Conservation (phyloP, 371 early-diverging fungal genomes). For the Rhizomucor miehei region DNA sequence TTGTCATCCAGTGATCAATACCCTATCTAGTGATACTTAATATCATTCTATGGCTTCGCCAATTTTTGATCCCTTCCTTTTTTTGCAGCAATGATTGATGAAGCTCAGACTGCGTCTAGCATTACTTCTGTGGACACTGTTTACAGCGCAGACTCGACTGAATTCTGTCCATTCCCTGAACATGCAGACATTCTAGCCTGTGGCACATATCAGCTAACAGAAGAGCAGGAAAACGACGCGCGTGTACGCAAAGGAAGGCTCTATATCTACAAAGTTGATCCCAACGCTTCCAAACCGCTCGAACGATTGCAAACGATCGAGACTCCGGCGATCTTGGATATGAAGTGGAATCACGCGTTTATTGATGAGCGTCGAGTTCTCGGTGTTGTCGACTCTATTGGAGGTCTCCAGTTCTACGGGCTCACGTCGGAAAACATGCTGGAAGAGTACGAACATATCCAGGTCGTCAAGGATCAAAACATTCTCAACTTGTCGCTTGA, state of each 20-base stretch:
- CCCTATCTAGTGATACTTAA: no score
- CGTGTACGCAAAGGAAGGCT: constrained; percentile 39
- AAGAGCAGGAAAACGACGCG: constrained; percentile 29
- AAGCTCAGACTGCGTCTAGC: no score
- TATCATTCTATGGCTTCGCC: no score
- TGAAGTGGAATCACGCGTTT: constrained; percentile 75
- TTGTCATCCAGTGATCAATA: no score
- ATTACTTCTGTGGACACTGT: constrained; percentile 63
- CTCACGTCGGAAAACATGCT: constrained; percentile 27
- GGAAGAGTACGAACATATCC: constrained; percentile 28
- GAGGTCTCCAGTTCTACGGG: constrained; percentile 52
- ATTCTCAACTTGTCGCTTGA: constrained; percentile 86
- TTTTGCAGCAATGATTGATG: no score
- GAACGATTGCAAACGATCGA: constrained; percentile 51
- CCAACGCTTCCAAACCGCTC: constrained; percentile 5
- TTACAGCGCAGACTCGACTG: constrained; percentile 80
- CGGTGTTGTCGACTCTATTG: constrained; percentile 64
- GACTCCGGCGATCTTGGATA: constrained; percentile 76
- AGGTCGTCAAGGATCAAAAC: constrained; percentile 41
- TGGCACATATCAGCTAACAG: constrained; percentile 80
- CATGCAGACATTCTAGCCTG: constrained; percentile 55
- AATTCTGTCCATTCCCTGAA: constrained; percentile 68
- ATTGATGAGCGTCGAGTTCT: constrained; percentile 42
- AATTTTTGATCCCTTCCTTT: no score
- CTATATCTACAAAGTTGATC: constrained; percentile 25